These are phyloP conservation scores for Yarrowia sp. DNA, from an alignment of 805 yeast genomes.

Conservation along the genomic window DNA sequence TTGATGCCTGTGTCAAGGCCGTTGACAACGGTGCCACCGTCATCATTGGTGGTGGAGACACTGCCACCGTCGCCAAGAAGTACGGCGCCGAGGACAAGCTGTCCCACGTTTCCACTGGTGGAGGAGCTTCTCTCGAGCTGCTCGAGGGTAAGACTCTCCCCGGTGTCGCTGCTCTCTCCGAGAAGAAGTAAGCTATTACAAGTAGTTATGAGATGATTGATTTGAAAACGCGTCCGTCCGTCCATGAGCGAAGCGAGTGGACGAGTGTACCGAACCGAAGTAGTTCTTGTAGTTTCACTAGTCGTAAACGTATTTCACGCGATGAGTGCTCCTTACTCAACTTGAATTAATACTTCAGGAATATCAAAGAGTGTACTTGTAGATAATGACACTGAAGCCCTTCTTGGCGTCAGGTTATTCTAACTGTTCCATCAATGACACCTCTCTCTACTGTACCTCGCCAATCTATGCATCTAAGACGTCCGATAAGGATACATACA, in stretches of 20 bases:
- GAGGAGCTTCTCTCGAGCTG: slow-evolving; percentile 99
- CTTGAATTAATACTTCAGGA: too few species aligned
- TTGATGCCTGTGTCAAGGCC: slow-evolving; percentile 86
- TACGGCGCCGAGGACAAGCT: slow-evolving; percentile 95
- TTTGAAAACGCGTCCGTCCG: too few species aligned
- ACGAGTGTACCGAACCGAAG: too few species aligned
- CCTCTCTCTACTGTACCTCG: neutral
- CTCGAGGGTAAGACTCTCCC: slow-evolving; percentile 98
- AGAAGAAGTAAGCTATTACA: slow-evolving; percentile 55
- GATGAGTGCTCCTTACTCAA: too few species aligned
- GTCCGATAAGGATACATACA: neutral
- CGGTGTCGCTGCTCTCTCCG: slow-evolving; percentile 93
- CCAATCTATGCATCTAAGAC: neutral
- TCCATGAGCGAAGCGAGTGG: too few species aligned
- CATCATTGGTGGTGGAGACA: slow-evolving; percentile 98
- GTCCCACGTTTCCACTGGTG: slow-evolving; percentile 99
- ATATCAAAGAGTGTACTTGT: too few species aligned
- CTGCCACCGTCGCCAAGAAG: slow-evolving; percentile 98
- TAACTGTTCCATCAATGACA: too few species aligned
- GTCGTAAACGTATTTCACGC: too few species aligned
- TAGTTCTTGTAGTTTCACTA: too few species aligned
- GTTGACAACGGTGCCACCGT: slow-evolving; percentile 92
- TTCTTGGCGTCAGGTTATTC: too few species aligned
- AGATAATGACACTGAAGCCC: too few species aligned
- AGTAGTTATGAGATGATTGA: too few species aligned